Conservation (phyloP, 169 alveolate species). For the Perkinsus marinus region DNA sequence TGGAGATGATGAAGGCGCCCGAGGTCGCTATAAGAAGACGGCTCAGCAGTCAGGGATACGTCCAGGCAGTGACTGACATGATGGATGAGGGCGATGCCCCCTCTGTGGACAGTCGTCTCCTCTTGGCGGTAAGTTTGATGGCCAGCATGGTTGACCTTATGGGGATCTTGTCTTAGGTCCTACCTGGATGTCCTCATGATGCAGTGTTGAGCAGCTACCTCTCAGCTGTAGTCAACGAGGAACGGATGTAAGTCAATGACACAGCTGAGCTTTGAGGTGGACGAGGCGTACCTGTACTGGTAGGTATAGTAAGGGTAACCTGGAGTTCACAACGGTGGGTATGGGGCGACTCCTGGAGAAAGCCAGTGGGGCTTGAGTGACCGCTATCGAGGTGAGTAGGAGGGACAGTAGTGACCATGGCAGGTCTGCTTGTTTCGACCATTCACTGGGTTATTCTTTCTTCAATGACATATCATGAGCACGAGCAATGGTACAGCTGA, state of each 20-base stretch:
- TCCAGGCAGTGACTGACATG: not conserved
- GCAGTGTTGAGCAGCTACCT: not conserved
- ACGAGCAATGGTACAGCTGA: no score
- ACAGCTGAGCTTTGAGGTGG: no score
- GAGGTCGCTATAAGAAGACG: not conserved
- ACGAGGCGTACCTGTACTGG: not conserved
- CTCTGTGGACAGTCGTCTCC: not conserved
- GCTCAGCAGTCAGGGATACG: not conserved
- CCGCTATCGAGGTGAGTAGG: not conserved
- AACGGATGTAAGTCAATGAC: not conserved
- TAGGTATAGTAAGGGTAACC: not conserved
- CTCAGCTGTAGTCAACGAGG: not conserved
- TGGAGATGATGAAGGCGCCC: not conserved
- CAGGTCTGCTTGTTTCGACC: no score
- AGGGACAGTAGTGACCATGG: no score
- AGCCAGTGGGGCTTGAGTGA: not conserved
- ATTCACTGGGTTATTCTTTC: no score
- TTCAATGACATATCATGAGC: no score
- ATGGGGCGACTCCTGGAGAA: not conserved
- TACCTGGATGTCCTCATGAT: not conserved
- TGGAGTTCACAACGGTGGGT: not conserved
- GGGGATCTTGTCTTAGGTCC: not conserved
- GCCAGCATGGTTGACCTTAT: not conserved
- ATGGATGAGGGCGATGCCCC: not conserved
- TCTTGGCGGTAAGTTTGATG: not conserved